Percentiles rank a stretch among this genome's conserved stretches.
These are phyloP conservation scores for Pseudogymnoascus sp. DNA, from an alignment of 2,329 filamentous ascomycete genomes.

Conservation along the genomic window DNA sequence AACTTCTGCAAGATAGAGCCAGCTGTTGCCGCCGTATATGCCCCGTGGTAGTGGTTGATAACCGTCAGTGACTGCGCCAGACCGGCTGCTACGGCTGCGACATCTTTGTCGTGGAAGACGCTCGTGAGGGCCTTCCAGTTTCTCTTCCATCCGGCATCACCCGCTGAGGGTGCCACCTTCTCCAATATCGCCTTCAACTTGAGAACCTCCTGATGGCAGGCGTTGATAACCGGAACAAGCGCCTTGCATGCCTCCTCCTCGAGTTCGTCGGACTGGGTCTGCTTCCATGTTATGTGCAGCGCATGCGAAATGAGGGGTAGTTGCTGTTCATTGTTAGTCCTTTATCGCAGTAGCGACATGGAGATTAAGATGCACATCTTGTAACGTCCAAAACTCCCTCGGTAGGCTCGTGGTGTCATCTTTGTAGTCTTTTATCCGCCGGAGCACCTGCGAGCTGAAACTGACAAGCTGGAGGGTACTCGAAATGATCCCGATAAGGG, in stretches of 20 bases:
- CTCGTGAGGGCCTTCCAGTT: not conserved
- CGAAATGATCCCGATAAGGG: not conserved
- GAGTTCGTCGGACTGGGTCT: not conserved
- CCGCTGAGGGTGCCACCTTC: not conserved
- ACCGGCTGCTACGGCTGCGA: not conserved
- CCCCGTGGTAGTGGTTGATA: not conserved
- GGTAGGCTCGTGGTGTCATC: not conserved
- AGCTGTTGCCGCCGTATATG: not conserved
- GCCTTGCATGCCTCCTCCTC: not conserved
- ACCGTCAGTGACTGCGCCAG: not conserved
- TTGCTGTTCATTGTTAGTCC: not conserved
- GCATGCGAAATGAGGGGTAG: slow-evolving; percentile 3
- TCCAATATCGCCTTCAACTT: not conserved
- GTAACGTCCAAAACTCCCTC: not conserved
- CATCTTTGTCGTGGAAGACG: not conserved
- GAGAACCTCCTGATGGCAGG: not conserved
- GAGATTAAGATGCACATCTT: not conserved
- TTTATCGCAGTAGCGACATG: not conserved
- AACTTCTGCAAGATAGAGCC: not conserved
- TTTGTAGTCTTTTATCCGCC: slow-evolving; percentile 2
- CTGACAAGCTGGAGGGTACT: not conserved
- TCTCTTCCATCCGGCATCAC: not conserved
- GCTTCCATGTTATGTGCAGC: not conserved
- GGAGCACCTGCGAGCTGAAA: not conserved
- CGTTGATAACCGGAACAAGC: not conserved